A percentile compares a stretch with the other conserved stretches of the same genome.
phyloP scores from a whole-genome alignment of 352 stramenopile species.

The Globisporangium mamillatum region DNA sequence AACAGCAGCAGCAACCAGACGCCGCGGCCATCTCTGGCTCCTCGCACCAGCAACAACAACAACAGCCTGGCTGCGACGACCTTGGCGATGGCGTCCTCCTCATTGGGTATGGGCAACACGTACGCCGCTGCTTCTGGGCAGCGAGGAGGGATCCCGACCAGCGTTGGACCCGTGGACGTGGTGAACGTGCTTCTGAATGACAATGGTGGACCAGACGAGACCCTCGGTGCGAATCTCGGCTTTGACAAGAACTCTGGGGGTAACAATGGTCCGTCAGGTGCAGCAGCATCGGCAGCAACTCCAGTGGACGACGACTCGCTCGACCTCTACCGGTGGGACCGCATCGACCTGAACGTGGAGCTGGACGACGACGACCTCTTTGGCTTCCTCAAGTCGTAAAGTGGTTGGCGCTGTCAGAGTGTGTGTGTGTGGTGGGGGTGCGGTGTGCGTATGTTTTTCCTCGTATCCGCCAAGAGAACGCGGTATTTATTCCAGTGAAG shows the following conservation, averaged over 20 bases:
- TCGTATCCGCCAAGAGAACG: conserved; percentile 12
- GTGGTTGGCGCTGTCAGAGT: conserved; percentile 15
- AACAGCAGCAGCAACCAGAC: conserved; percentile 8
- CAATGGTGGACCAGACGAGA: neutral
- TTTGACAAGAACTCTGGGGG: conserved; percentile 15
- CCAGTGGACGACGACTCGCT: conserved; percentile 46
- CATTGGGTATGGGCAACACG: conserved; percentile 14
- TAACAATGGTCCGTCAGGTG: neutral
- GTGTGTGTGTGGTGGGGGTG: conserved; percentile 9
- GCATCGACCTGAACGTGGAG: conserved; percentile 79
- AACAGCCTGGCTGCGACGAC: neutral
- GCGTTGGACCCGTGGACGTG: conserved; percentile 9
- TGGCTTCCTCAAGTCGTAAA: conserved; percentile 79
- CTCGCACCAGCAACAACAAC: conserved; percentile 10
- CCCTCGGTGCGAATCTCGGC: conserved; percentile 9
- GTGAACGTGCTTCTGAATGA: conserved; percentile 12
- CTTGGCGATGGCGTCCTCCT: conserved; percentile 6
- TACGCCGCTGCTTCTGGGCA: neutral
- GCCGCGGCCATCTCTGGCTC: conserved; percentile 15
- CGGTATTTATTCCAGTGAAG: conserved; percentile 18
- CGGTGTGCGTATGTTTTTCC: conserved; percentile 13
- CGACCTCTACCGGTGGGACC: conserved; percentile 77
- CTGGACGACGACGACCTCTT: conserved; percentile 87
- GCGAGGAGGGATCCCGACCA: neutral
- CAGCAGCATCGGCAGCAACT: neutral